Base-by-base conservation (phyloP, 192 early-diverging fungal species). In the Allomyces arbusculus region DNA sequence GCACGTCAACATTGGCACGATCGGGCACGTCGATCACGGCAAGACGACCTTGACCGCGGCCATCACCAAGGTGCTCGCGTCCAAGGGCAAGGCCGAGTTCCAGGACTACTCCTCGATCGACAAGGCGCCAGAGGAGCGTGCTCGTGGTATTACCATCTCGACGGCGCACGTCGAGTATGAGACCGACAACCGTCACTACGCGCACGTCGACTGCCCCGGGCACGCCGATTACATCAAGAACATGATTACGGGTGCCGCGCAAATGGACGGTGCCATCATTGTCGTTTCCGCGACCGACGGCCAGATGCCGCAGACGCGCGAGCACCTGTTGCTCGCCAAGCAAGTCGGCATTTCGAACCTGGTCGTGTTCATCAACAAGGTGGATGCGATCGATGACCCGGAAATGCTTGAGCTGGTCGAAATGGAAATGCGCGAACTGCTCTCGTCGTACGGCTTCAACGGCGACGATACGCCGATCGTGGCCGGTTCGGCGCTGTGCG, bases 181-280 rank as follows among this genome's bases (percentile, higher is more conserved):
- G 81, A 96, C 93, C 22, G 69, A 67, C 43, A 81, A 72, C 66
- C 82, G 92, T 64, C 95, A 99, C 78, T 96, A 96, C 70, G 91
- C 94, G 12, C 91, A 94, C 72, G 88, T 96, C 3, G 93, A 99
- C 75, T 95, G 92, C 76, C 96, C 96, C 50, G 96, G 96, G 61
- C 96, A 99, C 82, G 88, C 91, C 65, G 96, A 99, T 84, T 99
- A 94, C 78, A 97, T 99, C 76, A 99, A 99, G 82, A 92, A 92
- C 82, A 90, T 92, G 87, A 92, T 92, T 77, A 95, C 94, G 74
- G 94, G 96, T 74, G 94, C 96, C 65, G 91, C 96, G 44, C 91
- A 94, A 74, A 87, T 88, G 91, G 95, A 99, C 73, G 92, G 94
- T 69, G 95, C 91, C 61, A 99, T 99, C 65, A 92, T 99, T 74